Base-by-base conservation (phyloP, 2,329 filamentous ascomycete species). In the Venturia aucupariae region DNA sequence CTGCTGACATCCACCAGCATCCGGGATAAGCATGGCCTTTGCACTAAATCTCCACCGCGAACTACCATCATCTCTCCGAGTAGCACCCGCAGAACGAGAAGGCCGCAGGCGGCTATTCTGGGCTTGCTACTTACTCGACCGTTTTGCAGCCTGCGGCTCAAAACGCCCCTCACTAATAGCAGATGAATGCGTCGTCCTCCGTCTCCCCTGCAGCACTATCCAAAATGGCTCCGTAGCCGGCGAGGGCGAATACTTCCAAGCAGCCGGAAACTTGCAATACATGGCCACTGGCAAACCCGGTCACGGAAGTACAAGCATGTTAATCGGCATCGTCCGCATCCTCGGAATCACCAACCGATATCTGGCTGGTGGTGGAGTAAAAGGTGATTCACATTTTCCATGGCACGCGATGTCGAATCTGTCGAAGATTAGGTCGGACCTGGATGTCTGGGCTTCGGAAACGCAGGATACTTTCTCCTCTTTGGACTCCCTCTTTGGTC, bases 371-470 rank as follows among this genome's bases (percentile, higher is more conserved):
- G 91, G 90, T 7, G 91, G 91, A 41, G 90, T 94, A 64, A 94
- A 93, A 75, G 90, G 90, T 38, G 90, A 95, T 72, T 92, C 90
- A 0, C 90, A 95, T 73, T 95, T 95, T 68, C 91, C 91, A 11
- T 96, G 91, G 91, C 90, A 95, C 72, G 86, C 90, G 1, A 81
- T 92, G 24, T 95, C 91, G 6, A 92, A 89, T 66, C 80, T 95
- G 1, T 94, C 90, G 62, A 92, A 91, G 72, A 94, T 96, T 68
- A 84, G 90, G 38, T 89, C 92, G 68, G 90, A 94, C 70, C 80
- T 96, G 30, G 90, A 95, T 71, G 83, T 90, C 39, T 96, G 91
- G 91, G 89, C 90, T 1, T 86, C 89, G 0, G 90, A 89, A 13
- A 92, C 90, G 0, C 87, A 90, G 67, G 88, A 91, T 66, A 83